Evolutionary conservation across 768 basidiomycete species (phyloP), one percentile per base, ranked within the genome.

Genomic region (Auricularia cornea): DNA sequence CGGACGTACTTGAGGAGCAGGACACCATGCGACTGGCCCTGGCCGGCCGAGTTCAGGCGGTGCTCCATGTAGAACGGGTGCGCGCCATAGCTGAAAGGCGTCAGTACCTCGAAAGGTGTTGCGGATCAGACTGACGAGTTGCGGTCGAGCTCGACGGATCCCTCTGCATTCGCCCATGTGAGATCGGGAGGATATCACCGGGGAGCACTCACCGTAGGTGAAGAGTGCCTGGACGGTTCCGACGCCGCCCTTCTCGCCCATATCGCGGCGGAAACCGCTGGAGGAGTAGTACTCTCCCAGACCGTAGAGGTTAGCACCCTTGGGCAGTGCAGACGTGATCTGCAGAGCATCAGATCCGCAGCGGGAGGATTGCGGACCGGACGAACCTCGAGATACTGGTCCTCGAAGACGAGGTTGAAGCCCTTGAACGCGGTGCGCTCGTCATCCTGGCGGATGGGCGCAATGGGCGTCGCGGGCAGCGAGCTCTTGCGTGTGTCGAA

Each of bases 401-500:
- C 72, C 31, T 72, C 71, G 38, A 73, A 73, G 29, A 75, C 64
- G 35, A 74, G 52, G 3, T 70, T 66, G 48, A 68, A 66, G 41
- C 64, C 68, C 8, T 14, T 57, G 8, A 71, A 71, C 60, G 44
- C 44, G 6, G 44, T 48, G 35, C 35, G 35, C 35, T 38, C 35
- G 35, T 38, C 35, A 14, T 38, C 35, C 35, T 38, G 35, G 0
- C 78, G 32, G 38, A 83, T 80, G n/a, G 81, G 75, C 12, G 87
- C 79, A 33, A 84, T 82, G 1, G 85, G 83, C 2, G 87, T 81
- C 3, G 76, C 64, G 1, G 88, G 88, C 10, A 91, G 76, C 0
- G 86, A 88, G 0, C 78, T 66, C 8, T 80, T 70, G 51, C 89
- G 81, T 1, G 89, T 91, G 68, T 92, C 89, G 68, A 91, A 91